Evolutionary conservation across 2,329 filamentous ascomycete genomes (phyloP).

Genomic region (Aureobasidium sp.): DNA sequence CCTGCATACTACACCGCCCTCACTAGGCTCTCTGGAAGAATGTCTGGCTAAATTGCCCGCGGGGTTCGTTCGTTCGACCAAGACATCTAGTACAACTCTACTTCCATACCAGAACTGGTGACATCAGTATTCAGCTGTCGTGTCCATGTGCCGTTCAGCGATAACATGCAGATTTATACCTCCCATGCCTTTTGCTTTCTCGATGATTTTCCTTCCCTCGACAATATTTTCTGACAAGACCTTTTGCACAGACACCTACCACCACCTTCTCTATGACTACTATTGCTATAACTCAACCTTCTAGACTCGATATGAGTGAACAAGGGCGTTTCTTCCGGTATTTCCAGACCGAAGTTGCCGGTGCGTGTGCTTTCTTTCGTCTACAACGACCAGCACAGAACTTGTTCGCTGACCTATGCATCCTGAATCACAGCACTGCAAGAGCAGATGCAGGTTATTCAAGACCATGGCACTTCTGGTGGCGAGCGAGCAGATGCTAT

Average conservation of each 20-base stretch:
- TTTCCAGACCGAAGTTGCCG: slow-evolving; percentile 67
- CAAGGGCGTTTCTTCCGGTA: slow-evolving; percentile 69
- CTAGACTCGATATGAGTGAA: neutral
- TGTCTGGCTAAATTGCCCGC: neutral
- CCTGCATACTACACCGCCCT: neutral
- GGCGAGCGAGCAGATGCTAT: slow-evolving; percentile 75
- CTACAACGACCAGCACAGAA: neutral
- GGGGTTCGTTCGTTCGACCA: neutral
- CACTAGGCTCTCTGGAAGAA: neutral
- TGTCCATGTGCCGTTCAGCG: neutral
- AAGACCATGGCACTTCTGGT: slow-evolving; percentile 54
- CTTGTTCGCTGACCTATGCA: slow-evolving; percentile 8
- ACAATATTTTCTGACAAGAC: neutral
- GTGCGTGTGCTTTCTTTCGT: slow-evolving; percentile 39
- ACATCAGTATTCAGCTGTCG: slow-evolving; percentile 11
- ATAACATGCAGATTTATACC: neutral
- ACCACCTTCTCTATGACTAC: slow-evolving; percentile 5
- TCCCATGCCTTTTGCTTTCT: neutral
- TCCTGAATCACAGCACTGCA: slow-evolving; percentile 55
- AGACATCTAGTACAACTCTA: slow-evolving; percentile 5
- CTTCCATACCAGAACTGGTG: neutral
- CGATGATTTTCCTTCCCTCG: neutral
- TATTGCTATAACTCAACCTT: neutral
- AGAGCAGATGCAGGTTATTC: slow-evolving; percentile 64
- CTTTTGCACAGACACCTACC: neutral